phyloP scores from a whole-genome alignment of 495 filamentous ascomycete species.

The Tuber brumale region DNA sequence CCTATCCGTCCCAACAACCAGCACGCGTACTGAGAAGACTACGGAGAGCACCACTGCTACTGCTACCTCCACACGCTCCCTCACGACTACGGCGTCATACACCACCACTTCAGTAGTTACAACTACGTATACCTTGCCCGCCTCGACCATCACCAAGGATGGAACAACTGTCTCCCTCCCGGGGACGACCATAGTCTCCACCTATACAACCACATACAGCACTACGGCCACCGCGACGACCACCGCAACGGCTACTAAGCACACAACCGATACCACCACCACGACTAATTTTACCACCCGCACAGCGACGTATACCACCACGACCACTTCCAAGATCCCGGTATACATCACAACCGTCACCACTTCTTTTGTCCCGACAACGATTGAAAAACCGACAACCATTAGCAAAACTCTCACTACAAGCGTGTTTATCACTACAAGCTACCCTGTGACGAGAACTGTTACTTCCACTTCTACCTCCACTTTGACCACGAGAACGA shows the following conservation, averaged over 20 bases:
- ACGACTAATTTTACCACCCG: slow-evolving; percentile 8
- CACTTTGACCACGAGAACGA: slow-evolving; percentile 1
- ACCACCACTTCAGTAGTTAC: slow-evolving; percentile 27
- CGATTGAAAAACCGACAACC: slow-evolving; percentile 16
- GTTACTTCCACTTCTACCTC: not conserved
- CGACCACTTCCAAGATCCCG: slow-evolving; percentile 2
- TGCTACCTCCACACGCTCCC: slow-evolving; percentile 19
- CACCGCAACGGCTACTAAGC: not conserved
- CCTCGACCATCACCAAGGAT: slow-evolving; percentile 16
- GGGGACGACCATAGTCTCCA: slow-evolving; percentile 19
- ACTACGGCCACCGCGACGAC: slow-evolving; percentile 14
- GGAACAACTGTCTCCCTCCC: slow-evolving; percentile 18
- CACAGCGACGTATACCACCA: slow-evolving; percentile 20
- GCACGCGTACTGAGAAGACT: not conserved
- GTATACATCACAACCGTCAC: slow-evolving; percentile 6
- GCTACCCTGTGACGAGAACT: slow-evolving; percentile 14
- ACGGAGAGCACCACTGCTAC: slow-evolving; percentile 17
- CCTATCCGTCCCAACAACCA: slow-evolving; percentile 18
- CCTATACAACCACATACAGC: slow-evolving; percentile 18
- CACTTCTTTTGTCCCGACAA: slow-evolving; percentile 24
- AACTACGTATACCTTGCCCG: slow-evolving; percentile 21
- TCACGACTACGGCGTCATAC: slow-evolving; percentile 25
- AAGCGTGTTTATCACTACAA: slow-evolving; percentile 22
- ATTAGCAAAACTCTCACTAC: slow-evolving; percentile 13
- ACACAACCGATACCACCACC: slow-evolving; percentile 10